Evolutionary conservation across 306 rosid genomes (phyloP), one percentile per base, ranked within the genome.

Genomic region (Casuarina cunninghamiana): DNA sequence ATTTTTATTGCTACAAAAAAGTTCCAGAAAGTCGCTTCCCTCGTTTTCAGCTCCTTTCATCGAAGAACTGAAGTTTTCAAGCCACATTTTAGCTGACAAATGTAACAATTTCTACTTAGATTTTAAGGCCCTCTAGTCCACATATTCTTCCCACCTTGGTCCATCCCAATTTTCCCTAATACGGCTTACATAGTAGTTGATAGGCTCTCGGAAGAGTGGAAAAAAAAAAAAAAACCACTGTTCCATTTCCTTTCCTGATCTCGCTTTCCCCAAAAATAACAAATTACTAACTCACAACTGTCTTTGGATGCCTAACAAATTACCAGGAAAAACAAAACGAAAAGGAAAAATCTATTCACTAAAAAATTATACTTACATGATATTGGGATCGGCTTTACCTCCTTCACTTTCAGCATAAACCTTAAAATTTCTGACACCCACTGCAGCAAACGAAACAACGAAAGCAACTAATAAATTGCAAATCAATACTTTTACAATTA

Each of bases 321-420:
- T 58, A 58, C 38, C 38, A 37, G 6, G 54, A 55, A 55, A 19
- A 55, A 55, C 39, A 5, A 17, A 21, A 13, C 42, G 49, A 9
- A 44, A 38, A 55, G 41, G 7, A 19, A 21, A 13, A 61, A 41
- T 37, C 61, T 21, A 12, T 45, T 50, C 16, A 41, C 8, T 5
- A 41, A n/a, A 7, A 17, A 26, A 54, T 43, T 44, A 49, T 5
- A 76, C 87, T 63, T 78, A 91, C 96, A 51, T 58, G 77, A 72
- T 45, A 42, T 63, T 79, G 61, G 87, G 83, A 15, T 80, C 91
- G 48, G 60, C 69, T 76, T 88, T 86, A 73, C 62, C 63, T 73
- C 54, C 35, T 72, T 83, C 89, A 53, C 51, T 82, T 73, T 90
- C 96, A 3, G 84, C 39, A 78, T 78, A 88, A 43, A 90, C 85